Percentiles rank a stretch among this genome's conserved stretches.
Evolutionary conservation across 352 stramenopile genomes (phyloP).

Genomic region (Pythium chondricola): DNA sequence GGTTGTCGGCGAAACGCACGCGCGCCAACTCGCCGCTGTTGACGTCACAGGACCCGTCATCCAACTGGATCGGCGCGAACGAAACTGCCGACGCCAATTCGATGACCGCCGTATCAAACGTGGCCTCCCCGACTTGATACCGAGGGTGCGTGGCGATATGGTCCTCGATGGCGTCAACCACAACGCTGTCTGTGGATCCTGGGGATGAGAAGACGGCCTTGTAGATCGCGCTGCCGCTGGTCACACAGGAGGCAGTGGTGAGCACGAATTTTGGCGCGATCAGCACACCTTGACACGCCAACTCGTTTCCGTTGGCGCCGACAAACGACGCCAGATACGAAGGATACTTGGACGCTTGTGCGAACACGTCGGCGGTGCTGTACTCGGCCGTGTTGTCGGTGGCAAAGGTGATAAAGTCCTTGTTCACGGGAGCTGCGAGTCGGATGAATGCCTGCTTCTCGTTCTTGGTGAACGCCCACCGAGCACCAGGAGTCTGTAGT

Average conservation of each 20-base stretch:
- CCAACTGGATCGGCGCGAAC: conserved; percentile 6
- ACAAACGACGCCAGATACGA: conserved; percentile 16
- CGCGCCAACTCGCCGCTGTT: conserved; percentile 6
- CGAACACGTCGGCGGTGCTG: conserved; percentile 15
- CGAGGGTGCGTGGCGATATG: conserved; percentile 7
- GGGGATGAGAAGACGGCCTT: neutral
- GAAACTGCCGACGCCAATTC: conserved; percentile 1
- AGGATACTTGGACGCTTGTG: conserved; percentile 10
- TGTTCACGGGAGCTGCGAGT: conserved; percentile 4
- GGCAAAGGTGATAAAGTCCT: conserved; percentile 8
- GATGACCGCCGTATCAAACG: conserved; percentile 11
- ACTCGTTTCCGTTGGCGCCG: neutral
- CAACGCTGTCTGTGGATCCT: neutral
- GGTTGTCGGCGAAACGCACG: conserved; percentile 1
- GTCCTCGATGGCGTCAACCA: neutral
- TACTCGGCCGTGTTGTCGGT: conserved; percentile 4
- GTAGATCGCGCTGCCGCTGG: neutral
- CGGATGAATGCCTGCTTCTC: conserved; percentile 6
- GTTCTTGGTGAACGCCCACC: neutral
- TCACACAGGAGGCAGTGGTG: conserved; percentile 25
- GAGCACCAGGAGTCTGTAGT: neutral
- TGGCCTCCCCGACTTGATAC: conserved; percentile 2
- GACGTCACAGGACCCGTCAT: conserved; percentile 7
- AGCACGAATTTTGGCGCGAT: conserved; percentile 27
- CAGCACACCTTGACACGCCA: conserved; percentile 23